Evolutionary conservation across 441 rosid genomes (phyloP).

Genomic region (Aleurites moluccanus): DNA sequence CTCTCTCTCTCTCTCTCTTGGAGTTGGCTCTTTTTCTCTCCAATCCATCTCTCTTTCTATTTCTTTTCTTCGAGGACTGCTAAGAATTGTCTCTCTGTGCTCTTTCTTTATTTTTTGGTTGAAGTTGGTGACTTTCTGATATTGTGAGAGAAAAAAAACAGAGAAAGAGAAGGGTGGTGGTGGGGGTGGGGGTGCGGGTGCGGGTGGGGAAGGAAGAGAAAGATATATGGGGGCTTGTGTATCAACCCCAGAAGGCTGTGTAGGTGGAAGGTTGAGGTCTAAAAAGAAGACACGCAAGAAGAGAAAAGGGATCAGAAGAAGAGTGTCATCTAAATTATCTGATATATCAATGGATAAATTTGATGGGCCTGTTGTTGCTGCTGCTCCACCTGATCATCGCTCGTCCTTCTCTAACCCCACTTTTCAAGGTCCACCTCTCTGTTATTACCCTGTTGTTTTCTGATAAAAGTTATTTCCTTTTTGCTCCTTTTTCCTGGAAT

Average conservation of each 20-base stretch:
- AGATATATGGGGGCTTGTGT: slow-evolving; percentile 66
- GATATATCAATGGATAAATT: slow-evolving; percentile 47
- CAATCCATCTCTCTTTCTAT: neutral
- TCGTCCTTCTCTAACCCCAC: slow-evolving; percentile 53
- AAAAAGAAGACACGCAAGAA: slow-evolving; percentile 55
- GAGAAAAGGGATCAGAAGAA: slow-evolving; percentile 45
- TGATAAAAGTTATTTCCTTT: neutral
- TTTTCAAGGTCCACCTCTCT: slow-evolving; percentile 49
- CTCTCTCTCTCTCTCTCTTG: neutral
- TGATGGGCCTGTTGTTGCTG: slow-evolving; percentile 28
- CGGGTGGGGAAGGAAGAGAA: slow-evolving; percentile 13
- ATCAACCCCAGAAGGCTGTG: slow-evolving; percentile 60
- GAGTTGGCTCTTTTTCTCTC: slow-evolving; percentile 1
- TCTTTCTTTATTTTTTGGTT: neutral
- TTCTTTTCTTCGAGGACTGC: neutral
- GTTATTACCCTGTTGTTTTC: neutral
- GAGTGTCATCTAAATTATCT: slow-evolving; percentile 49
- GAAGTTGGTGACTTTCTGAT: slow-evolving; percentile 11
- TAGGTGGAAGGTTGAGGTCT: slow-evolving; percentile 46
- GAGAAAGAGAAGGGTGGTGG: too few relatives aligned
- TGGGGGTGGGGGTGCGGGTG: neutral
- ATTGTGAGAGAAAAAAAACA: neutral
- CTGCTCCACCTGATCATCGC: slow-evolving; percentile 37
- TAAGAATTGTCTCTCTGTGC: neutral
- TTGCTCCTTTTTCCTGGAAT: neutral